phyloP scores from a whole-genome alignment of 1,284 basidiomycete genomes.

The Athelia psychrophila region DNA sequence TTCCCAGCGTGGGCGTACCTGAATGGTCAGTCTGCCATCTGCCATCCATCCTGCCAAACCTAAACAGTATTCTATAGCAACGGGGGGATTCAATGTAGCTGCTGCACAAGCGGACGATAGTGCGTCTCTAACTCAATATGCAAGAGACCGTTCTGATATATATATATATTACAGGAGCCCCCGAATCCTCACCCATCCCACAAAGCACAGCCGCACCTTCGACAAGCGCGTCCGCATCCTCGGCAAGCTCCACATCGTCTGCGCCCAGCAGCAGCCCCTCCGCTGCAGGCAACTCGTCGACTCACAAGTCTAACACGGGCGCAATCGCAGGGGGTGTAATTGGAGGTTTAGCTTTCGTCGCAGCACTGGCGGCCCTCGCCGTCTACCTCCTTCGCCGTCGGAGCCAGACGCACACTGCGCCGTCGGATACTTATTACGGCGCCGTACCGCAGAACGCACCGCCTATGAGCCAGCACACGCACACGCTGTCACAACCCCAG shows the following conservation, averaged over 20 bases:
- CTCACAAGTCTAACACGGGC: constrained; percentile 18
- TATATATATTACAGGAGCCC: no score
- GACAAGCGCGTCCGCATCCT: no score
- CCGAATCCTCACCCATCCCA: no score
- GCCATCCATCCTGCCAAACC: no score
- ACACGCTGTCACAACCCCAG: background rate
- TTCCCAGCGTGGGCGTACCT: constrained; percentile 30
- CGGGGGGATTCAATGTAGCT: background rate
- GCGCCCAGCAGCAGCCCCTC: no score
- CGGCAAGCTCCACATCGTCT: no score
- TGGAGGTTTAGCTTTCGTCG: constrained; percentile 31
- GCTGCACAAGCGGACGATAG: background rate
- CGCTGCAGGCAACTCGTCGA: background rate
- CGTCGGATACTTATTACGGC: constrained; percentile 3
- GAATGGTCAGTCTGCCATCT: no score
- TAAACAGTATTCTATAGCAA: no score
- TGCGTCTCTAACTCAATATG: background rate
- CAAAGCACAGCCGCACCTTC: no score
- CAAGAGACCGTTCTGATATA: background rate
- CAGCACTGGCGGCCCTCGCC: constrained; percentile 19
- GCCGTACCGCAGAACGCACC: constrained; percentile 6
- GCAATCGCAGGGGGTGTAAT: constrained; percentile 34
- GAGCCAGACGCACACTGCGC: constrained; percentile 13
- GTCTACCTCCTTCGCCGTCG: constrained; percentile 18
- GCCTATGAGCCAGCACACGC: background rate